A percentile compares a stretch with the other conserved stretches of the same genome.
phyloP scores from a whole-genome alignment of 441 rosid species.

The Jatropha multifida region DNA sequence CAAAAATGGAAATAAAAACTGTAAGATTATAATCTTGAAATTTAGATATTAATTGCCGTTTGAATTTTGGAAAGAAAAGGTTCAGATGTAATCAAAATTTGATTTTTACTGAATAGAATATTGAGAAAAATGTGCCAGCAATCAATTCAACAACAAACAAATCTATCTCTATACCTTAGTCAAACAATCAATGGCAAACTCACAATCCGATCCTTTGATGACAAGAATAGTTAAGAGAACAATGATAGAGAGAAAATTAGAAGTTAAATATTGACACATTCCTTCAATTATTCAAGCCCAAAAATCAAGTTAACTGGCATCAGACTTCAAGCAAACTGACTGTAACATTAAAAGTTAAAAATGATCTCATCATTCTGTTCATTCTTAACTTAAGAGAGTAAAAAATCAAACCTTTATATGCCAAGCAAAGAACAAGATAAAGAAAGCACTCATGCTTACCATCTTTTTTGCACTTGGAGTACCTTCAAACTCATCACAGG shows the following conservation, averaged over 20 bases:
- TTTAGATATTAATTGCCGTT: not conserved
- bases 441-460: constrained; percentile 40
- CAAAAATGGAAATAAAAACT: not conserved
- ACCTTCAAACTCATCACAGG: constrained; percentile 34
- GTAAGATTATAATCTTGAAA: no score
- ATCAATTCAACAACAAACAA: not conserved
- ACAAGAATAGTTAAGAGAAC: not conserved
- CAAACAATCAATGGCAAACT: not conserved
- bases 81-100: not conserved
- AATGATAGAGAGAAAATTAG: not conserved
- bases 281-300: not conserved
- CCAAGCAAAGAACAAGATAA: not conserved
- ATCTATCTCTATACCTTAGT: not conserved
- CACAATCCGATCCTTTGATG: not conserved
- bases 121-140: not conserved
- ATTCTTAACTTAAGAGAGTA: not conserved
- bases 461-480: constrained; percentile 64
- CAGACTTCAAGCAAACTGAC: not conserved
- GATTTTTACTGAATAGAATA: not conserved
- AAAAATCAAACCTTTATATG: not conserved
- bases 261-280: not conserved
- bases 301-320: not conserved
- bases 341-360: not conserved
- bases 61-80: not conserved
- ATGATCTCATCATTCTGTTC: not conserved